Conservation (phyloP, 208 protist species). For the Crithidia fasciculata region DNA sequence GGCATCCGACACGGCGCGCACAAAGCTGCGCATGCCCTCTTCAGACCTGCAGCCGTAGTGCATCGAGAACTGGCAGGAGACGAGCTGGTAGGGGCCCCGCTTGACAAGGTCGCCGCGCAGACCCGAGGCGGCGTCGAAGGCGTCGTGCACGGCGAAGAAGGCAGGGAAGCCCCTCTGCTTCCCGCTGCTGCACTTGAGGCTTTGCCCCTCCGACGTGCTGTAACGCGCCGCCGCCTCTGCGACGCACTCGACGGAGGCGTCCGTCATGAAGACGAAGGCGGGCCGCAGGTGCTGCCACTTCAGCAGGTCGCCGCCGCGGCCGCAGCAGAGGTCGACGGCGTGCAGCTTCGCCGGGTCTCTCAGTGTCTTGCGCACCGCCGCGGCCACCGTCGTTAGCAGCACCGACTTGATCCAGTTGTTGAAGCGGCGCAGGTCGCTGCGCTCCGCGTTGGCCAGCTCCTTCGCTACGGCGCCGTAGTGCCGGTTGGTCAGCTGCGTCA, state of each 20-base stretch:
- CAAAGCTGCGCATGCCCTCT: conserved; percentile 48
- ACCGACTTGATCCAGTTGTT: conserved; percentile 82
- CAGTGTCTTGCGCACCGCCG: conserved; percentile 10
- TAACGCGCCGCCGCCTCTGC: conserved; percentile 79
- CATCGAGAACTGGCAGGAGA: conserved; percentile 87
- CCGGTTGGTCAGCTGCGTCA: conserved; percentile 47
- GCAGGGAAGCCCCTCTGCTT: conserved; percentile 57
- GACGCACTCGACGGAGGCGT: conserved; percentile 72
- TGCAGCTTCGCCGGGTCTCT: conserved; percentile 32
- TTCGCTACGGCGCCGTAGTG: conserved; percentile 69
- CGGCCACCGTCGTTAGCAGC: conserved; percentile 19
- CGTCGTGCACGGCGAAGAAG: conserved; percentile 69
- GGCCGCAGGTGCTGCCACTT: conserved; percentile 74
- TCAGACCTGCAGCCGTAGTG: conserved; percentile 73
- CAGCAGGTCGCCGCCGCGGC: conserved; percentile 77
- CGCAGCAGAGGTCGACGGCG: conserved; percentile 73
- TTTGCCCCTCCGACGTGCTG: conserved; percentile 65
- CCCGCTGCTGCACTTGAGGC: conserved; percentile 44
- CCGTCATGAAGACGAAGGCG: conserved; percentile 66
- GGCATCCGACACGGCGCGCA: conserved; percentile 44
- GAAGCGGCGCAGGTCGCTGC: conserved; percentile 64
- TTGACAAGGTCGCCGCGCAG: conserved; percentile 31
- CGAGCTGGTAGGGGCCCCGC: conserved; percentile 44
- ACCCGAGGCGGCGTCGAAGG: conserved; percentile 48
- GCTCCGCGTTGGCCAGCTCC: conserved; percentile 41